These are phyloP conservation scores for Magnolia officinalis DNA, from an alignment of 164 flowering plant species.

Conservation along the genomic window DNA sequence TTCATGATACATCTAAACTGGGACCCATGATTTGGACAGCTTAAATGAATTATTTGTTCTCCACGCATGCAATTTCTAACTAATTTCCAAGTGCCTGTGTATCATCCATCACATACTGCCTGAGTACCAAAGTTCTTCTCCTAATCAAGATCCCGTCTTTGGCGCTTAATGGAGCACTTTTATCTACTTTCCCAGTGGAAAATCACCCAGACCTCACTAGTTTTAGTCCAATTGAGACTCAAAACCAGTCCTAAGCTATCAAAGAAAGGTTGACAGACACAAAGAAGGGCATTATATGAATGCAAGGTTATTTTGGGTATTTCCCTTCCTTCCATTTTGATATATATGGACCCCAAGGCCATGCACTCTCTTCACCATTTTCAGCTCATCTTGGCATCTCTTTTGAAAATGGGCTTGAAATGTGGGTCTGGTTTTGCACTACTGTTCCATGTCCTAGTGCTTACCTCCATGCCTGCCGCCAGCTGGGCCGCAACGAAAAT, in stretches of 20 bases:
- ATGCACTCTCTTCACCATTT: background rate
- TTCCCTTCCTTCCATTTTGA: background rate
- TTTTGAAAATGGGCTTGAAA: background rate
- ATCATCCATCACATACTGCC: no score
- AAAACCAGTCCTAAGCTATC: background rate
- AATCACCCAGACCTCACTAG: background rate
- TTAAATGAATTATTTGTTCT: no score
- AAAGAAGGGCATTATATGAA: background rate
- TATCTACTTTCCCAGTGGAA: no score
- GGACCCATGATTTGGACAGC: no score
- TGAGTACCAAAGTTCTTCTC: no score
- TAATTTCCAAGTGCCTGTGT: no score
- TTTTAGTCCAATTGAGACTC: background rate
- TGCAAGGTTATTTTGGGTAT: background rate
- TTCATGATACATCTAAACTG: no score
- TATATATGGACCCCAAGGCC: background rate
- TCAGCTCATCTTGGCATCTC: background rate
- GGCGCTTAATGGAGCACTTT: no score
- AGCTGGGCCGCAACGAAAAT: slow-evolving; percentile 15
- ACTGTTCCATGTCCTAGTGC: slow-evolving; percentile 9
- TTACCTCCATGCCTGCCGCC: slow-evolving; percentile 9
- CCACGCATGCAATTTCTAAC: no score
- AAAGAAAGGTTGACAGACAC: background rate
- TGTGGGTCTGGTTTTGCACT: background rate
- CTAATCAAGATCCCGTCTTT: no score